A percentile compares a stretch with the other conserved stretches of the same genome.
Conservation (phyloP, 75 land plant species). For the Picea sitchensis region DNA sequence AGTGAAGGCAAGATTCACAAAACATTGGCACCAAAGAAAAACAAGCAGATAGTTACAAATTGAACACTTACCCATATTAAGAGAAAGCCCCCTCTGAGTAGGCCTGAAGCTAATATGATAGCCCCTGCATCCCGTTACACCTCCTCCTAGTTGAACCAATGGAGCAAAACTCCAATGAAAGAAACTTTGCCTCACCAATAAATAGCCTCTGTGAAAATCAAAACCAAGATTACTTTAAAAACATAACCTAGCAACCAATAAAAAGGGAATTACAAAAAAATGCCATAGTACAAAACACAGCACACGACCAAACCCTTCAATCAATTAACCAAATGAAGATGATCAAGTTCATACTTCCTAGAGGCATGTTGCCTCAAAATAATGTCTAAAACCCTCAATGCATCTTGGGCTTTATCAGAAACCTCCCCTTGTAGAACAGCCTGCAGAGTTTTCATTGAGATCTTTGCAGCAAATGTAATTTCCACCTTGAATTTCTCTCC, state of each 20-base stretch:
- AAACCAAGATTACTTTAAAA: neutral
- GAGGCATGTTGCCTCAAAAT: constrained; percentile 60
- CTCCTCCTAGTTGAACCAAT: constrained; percentile 57
- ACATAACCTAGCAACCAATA: neutral
- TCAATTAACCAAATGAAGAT: neutral
- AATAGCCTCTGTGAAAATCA: constrained; percentile 43
- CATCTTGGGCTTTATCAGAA: constrained; percentile 48
- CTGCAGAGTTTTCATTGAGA: constrained; percentile 45
- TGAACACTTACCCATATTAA: constrained; percentile 53
- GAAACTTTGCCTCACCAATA: constrained; percentile 63
- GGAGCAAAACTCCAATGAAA: constrained; percentile 42
- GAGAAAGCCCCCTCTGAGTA: constrained; percentile 48
- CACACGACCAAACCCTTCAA: neutral
- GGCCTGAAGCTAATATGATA: constrained; percentile 63
- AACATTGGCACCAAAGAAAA: no score
- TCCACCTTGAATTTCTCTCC: constrained; percentile 47
- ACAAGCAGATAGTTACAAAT: neutral
- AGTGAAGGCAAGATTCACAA: no score
- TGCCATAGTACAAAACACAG: neutral
- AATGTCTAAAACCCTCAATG: constrained; percentile 68
- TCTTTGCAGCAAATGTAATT: constrained; percentile 55
- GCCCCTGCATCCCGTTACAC: constrained; percentile 65
- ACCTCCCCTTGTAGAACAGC: constrained; percentile 33
- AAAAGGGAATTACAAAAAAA: neutral
- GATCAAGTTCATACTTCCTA: constrained; percentile 26